A percentile compares a stretch with the other conserved stretches of the same genome.
Conservation (phyloP, 768 basidiomycete species). For the Cystobasidium ongulense region DNA sequence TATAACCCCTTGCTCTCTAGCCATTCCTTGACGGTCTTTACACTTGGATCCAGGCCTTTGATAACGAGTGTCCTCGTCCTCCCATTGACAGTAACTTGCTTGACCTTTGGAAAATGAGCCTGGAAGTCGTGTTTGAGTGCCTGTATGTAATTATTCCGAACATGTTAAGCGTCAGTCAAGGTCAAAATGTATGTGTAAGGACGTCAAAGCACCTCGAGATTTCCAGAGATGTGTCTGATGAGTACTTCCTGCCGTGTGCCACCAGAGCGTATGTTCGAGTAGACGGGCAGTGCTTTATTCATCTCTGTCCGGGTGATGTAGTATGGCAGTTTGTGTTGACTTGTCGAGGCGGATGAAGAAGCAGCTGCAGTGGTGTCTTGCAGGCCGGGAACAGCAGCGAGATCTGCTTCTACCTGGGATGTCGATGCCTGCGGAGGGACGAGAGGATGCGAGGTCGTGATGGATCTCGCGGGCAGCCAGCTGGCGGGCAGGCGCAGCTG, state of each 20-base stretch:
- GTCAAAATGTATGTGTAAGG: background rate
- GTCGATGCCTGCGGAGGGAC: background rate
- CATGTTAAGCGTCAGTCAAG: no score
- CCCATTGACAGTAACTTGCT: background rate
- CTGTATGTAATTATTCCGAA: background rate
- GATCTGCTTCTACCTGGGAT: background rate
- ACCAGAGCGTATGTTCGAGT: background rate
- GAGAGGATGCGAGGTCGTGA: background rate
- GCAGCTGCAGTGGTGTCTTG: background rate
- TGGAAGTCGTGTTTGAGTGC: background rate
- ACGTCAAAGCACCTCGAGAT: background rate
- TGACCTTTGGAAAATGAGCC: background rate
- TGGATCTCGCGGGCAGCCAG: background rate
- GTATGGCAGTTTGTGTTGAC: background rate
- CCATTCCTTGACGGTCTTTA: background rate
- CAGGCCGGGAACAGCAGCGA: background rate
- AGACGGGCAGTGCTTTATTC: slow-evolving; percentile 2
- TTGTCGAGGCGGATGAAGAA: background rate
- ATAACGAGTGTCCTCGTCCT: background rate
- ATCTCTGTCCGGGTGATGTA: background rate
- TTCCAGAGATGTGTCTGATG: background rate
- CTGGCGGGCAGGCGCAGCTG: background rate
- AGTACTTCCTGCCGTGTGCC: slow-evolving; percentile 5
- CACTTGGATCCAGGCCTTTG: background rate
- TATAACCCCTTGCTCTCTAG: background rate